phyloP scores from a whole-genome alignment of 805 yeast genomes.

The Candida railenensis region DNA sequence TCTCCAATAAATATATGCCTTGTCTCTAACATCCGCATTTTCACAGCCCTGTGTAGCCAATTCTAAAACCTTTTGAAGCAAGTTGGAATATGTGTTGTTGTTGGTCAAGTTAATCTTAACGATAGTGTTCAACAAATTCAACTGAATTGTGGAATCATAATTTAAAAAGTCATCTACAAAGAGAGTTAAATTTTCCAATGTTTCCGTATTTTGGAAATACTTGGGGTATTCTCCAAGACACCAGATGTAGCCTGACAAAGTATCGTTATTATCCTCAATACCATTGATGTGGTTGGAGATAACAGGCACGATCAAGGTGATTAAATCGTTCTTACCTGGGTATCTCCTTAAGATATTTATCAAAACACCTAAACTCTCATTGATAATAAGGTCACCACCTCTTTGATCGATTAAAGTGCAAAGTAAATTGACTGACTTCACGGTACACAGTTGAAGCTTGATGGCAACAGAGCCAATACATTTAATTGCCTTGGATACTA shows the following conservation, averaged over 20 bases:
- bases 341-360: slow-evolving; percentile 68
- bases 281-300: slow-evolving; percentile 48
- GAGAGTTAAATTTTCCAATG: slow-evolving; percentile 34
- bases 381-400: slow-evolving; percentile 57
- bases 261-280: slow-evolving; percentile 45
- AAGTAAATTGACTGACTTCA: slow-evolving; percentile 60
- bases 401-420: slow-evolving; percentile 62
- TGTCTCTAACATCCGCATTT: slow-evolving; percentile 76
- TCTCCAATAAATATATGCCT: slow-evolving; percentile 81
- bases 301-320: slow-evolving; percentile 55
- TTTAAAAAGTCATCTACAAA: slow-evolving; percentile 56
- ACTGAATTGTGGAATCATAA: slow-evolving; percentile 60
- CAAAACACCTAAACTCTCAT: slow-evolving; percentile 60
- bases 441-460: slow-evolving; percentile 51
- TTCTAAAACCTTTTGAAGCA: slow-evolving; percentile 60
- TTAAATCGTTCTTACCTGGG: slow-evolving; percentile 49
- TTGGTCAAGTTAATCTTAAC: slow-evolving; percentile 51
- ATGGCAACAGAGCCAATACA: slow-evolving; percentile 75
- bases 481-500: slow-evolving; percentile 63
- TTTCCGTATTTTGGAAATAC: slow-evolving; percentile 52
- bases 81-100: slow-evolving; percentile 29
- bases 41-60: slow-evolving; percentile 63
- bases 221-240: slow-evolving; percentile 68
- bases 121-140: slow-evolving; percentile 55
- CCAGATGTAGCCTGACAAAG: slow-evolving; percentile 64